Evolutionary conservation across 805 yeast genomes (phyloP).

Genomic region (Metschnikowia shivogae): DNA sequence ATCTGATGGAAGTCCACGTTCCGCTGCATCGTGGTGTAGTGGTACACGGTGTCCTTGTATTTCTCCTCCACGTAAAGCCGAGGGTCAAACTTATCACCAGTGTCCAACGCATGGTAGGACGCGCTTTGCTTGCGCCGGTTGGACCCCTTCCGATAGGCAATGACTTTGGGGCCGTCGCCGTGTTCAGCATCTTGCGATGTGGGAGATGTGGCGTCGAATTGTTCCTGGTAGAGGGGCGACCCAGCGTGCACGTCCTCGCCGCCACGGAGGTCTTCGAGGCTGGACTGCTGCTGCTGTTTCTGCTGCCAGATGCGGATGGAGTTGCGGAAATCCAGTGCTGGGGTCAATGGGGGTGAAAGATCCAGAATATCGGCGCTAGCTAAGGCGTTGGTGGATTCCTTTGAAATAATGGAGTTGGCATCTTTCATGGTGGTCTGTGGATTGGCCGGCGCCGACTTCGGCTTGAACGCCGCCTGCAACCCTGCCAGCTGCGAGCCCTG

Average conservation of each 20-base stretch:
- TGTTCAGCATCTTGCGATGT: slow-evolving; percentile 4
- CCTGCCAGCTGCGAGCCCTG: slow-evolving; percentile 1
- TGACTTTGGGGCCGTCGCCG: slow-evolving; percentile 32
- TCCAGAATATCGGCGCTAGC: slow-evolving; percentile 3
- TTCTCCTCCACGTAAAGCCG: slow-evolving; percentile 55
- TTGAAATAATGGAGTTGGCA: slow-evolving; percentile 38
- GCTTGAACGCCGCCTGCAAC: slow-evolving; percentile 32
- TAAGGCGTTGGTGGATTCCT: slow-evolving; percentile 16
- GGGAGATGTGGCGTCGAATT: not conserved
- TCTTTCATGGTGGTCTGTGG: slow-evolving; percentile 51
- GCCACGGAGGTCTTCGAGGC: not conserved
- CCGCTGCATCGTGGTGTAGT: slow-evolving; percentile 52
- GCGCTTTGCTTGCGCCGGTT: slow-evolving; percentile 31
- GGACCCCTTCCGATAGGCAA: slow-evolving; percentile 35
- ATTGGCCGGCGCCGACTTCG: slow-evolving; percentile 46
- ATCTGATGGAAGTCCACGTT: slow-evolving; percentile 72
- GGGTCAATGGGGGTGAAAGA: slow-evolving; percentile 12
- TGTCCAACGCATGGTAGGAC: slow-evolving; percentile 6
- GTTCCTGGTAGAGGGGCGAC: not conserved
- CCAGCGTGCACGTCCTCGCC: not conserved
- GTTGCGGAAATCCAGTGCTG: slow-evolving; percentile 12
- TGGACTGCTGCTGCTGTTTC: slow-evolving; percentile 7
- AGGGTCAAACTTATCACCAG: slow-evolving; percentile 28
- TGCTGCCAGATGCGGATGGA: slow-evolving; percentile 18
- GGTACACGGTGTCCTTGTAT: slow-evolving; percentile 53